These are phyloP conservation scores for Casuarina equisetifolia DNA, from an alignment of 306 rosid genomes.

Conservation along the genomic window DNA sequence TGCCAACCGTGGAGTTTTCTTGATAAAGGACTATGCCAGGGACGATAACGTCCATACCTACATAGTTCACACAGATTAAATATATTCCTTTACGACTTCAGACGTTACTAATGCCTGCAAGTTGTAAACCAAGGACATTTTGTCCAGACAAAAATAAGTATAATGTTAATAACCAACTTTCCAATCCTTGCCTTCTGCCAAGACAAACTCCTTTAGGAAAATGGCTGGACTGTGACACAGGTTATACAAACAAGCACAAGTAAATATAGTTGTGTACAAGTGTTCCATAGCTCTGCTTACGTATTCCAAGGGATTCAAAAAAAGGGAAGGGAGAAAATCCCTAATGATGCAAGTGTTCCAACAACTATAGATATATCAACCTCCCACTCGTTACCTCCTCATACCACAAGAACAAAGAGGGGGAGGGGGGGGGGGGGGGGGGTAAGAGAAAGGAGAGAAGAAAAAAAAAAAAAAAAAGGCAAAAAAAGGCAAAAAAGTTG, in stretches of 20 bases:
- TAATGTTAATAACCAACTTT: background rate
- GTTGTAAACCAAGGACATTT: background rate
- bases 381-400: background rate
- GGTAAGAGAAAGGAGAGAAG: no score
- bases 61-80: conserved; percentile 26
- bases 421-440: no score
- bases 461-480: no score
- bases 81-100: conserved; percentile 9
- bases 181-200: background rate
- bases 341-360: background rate
- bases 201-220: background rate
- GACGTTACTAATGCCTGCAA: conserved; percentile 2
- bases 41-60: conserved; percentile 94
- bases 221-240: background rate
- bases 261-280: background rate
- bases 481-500: background rate
- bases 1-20: conserved; percentile 70
- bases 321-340: background rate
- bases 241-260: background rate
- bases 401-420: background rate
- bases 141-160: background rate
- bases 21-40: conserved; percentile 68
- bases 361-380: background rate
- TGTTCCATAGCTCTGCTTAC: background rate
- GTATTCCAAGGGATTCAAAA: background rate